A percentile compares a stretch with the other conserved stretches of the same genome.
These are phyloP conservation scores for Ganoderma resinaceum DNA, from an alignment of 1,284 basidiomycete species.

Conservation along the genomic window DNA sequence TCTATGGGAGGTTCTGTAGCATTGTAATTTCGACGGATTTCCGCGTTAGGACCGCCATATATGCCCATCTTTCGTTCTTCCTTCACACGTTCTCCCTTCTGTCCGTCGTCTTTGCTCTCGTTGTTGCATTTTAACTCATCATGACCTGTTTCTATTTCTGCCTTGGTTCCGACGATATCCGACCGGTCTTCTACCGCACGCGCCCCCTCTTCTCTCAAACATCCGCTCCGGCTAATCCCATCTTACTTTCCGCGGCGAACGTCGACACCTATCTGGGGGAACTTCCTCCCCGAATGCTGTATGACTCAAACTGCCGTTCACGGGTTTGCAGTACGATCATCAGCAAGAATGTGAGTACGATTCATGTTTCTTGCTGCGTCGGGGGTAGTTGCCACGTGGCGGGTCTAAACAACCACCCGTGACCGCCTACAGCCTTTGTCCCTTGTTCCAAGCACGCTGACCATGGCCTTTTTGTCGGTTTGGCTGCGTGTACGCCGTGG, in stretches of 20 bases:
- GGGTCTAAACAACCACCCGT: constrained; percentile 9
- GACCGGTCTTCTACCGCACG: constrained; percentile 19
- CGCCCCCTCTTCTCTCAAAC: constrained; percentile 18
- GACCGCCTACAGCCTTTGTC: not conserved
- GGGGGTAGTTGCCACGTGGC: constrained; percentile 12
- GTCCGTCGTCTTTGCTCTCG: constrained; percentile 16
- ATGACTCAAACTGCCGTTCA: not conserved
- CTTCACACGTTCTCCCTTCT: constrained; percentile 17
- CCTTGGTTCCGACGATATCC: constrained; percentile 14
- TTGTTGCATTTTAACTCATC: constrained; percentile 30
- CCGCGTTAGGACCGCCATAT: constrained; percentile 12
- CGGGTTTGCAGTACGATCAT: constrained; percentile 60
- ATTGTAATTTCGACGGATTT: constrained; percentile 28
- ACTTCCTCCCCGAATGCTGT: not conserved
- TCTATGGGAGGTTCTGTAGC: constrained; percentile 32
- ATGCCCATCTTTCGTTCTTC: constrained; percentile 30
- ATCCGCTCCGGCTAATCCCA: constrained; percentile 11
- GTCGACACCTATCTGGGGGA: constrained; percentile 4
- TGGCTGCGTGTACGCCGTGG: not conserved
- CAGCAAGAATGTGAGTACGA: constrained; percentile 69
- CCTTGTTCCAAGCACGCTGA: constrained; percentile 3
- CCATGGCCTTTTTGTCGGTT: not conserved
- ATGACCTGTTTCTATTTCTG: constrained; percentile 21
- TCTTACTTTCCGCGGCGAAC: constrained; percentile 5
- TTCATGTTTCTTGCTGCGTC: constrained; percentile 1